Evolutionary conservation across 2,329 filamentous ascomycete genomes (phyloP), one percentile per base, ranked within the genome.

Genomic region (Exserohilum turcica): DNA sequence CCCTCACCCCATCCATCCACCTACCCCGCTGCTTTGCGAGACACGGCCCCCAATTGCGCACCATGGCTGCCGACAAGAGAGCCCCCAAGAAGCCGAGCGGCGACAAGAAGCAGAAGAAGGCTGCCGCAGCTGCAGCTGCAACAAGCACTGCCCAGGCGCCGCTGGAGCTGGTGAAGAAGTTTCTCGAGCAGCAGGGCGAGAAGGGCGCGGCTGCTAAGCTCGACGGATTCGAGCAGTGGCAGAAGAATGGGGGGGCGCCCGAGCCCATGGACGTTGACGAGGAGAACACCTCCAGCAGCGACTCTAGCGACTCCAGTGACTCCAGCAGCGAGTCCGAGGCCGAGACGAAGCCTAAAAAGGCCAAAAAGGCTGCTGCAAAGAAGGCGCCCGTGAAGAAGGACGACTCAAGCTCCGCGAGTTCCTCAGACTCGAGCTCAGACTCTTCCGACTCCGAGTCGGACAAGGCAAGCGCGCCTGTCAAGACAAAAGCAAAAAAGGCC

Each of bases 381-480:
- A 64, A 59, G 46, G 44, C 36, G 13, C 21, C 59, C 13, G 52
- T 39, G 3, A 64, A 57, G 33, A 45, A 53, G 16, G 48, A 49
- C 3, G 52, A 49, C n/a, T 54, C 54, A 16, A 54, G 57, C 35
- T 64, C 62, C 10, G 60, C 64, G 8, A 57, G 55, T 37, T 54
- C 49, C 13, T 60, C 64, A 10, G 54, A 54, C 43, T 54, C 51
- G 24, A 60, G 55, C 44, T 58, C 58, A 9, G 64, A 57, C 53
- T 70, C 66, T 9, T 71, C 56, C 44, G 48, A 51, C 15, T 63
- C 63, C 3, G 53, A 54, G 18, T 66, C 65, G 12, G 55, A 55
- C 33, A 63, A 67, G 7, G 65, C 66, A 24, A 82, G 82, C 48
- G 78, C 79, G 32, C 69, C 77, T 40, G 64, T 15, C 18, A 54